Conservation (phyloP, 2,329 filamentous ascomycete genomes). For the Scopulariopsis brevicaulis region DNA sequence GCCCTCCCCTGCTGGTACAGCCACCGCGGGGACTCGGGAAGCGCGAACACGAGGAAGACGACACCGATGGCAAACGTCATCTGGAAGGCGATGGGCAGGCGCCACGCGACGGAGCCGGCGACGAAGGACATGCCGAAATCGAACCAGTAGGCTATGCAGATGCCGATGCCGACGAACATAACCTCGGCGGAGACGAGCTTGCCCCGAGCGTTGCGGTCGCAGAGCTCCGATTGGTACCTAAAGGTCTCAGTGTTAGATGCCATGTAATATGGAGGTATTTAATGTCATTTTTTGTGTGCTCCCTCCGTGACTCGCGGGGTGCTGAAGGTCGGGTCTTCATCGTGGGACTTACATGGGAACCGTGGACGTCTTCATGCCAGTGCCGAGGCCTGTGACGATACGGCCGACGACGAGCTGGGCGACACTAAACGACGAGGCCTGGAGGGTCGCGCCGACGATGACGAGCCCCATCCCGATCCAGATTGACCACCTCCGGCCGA, state of each 20-base stretch:
- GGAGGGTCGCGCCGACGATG: slow-evolving; percentile 45
- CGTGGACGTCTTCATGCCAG: slow-evolving; percentile 42
- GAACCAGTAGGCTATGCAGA: slow-evolving; percentile 34
- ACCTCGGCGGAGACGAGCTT: slow-evolving; percentile 40
- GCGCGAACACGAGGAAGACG: slow-evolving; percentile 20
- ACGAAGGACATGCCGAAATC: slow-evolving; percentile 17
- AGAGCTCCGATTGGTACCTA: slow-evolving; percentile 41
- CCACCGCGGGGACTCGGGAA: slow-evolving; percentile 29
- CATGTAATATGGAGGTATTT: too few species aligned
- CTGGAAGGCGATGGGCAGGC: slow-evolving; percentile 37
- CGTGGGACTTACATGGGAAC: slow-evolving; percentile 41
- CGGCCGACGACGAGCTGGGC: slow-evolving; percentile 42
- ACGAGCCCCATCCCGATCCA: slow-evolving; percentile 48
- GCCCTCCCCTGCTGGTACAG: slow-evolving; percentile 22
- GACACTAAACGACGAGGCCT: slow-evolving; percentile 40
- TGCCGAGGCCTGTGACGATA: slow-evolving; percentile 42
- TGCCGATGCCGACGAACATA: slow-evolving; percentile 32
- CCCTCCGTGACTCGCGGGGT: too few species aligned
- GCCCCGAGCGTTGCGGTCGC: slow-evolving; percentile 39
- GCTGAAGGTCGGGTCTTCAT: slow-evolving; percentile 37
- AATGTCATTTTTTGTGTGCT: too few species aligned
- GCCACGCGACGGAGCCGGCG: slow-evolving; percentile 30
- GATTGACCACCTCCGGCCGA: slow-evolving; percentile 48
- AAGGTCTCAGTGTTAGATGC: slow-evolving; percentile 29
- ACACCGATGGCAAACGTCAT: slow-evolving; percentile 20